These are phyloP conservation scores for Stevia rebaudiana DNA, from an alignment of 140 eudicot genomes.

Conservation along the genomic window DNA sequence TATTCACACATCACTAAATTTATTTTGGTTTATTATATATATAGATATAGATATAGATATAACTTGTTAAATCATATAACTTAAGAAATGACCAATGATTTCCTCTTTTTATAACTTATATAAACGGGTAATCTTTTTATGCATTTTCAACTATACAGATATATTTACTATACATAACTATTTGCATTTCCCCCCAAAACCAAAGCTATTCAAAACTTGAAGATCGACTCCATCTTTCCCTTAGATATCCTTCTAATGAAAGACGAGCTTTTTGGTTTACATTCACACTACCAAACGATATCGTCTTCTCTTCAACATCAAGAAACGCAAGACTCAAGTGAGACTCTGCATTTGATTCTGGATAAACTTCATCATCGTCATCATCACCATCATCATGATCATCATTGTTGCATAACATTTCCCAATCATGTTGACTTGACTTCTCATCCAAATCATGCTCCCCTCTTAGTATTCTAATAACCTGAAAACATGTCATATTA, in stretches of 20 bases:
- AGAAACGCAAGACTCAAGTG: conserved; percentile 73
- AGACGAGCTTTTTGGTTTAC: conserved; percentile 34
- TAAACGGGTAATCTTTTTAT: conserved; percentile 3
- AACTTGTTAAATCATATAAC: neutral
- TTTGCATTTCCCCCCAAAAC: conserved; percentile 7
- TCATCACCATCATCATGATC: conserved; percentile 44
- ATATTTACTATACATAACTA: conserved; percentile 16
- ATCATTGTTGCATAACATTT: conserved; percentile 12
- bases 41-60: too few relatives aligned
- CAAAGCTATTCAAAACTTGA: conserved; percentile 48
- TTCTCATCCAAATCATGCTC: conserved; percentile 41
- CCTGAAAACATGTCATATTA: conserved; percentile 26
- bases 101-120: neutral
- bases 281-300: conserved; percentile 52
- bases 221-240: conserved; percentile 60
- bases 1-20: too few relatives aligned
- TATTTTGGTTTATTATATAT: too few relatives aligned
- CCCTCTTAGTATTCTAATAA: conserved; percentile 38
- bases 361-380: conserved; percentile 87
- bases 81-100: neutral
- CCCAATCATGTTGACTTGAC: conserved; percentile 16
- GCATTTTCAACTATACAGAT: conserved; percentile 17
- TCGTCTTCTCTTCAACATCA: conserved; percentile 53
- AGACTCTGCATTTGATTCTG: conserved; percentile 62
- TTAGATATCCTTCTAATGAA: conserved; percentile 58